Base-by-base conservation (phyloP, 2,329 filamentous ascomycete genomes). In the Delphinella strobiligena region DNA sequence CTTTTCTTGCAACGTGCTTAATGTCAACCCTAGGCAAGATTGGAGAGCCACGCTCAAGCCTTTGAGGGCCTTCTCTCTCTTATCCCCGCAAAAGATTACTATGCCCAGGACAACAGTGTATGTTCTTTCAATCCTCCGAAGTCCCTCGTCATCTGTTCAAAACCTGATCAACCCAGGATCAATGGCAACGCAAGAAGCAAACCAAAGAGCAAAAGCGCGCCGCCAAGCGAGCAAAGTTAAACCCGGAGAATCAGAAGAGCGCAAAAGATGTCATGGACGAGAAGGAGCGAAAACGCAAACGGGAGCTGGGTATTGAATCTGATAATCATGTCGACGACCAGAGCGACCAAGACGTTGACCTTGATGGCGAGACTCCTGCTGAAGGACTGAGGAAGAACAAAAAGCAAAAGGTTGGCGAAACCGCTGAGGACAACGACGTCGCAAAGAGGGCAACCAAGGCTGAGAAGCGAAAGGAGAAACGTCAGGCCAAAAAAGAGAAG, bases 151-250 rank as follows among this genome's bases (percentile, higher is more conserved):
- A 15, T 18, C 30, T 15, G 15, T 36, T 30, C 41, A 45, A 51
- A 41, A 48, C 46, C 37, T 43, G 29, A 44, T 29, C 15, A 16
- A 39, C 49, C 46, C 54, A 93, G 86, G 82, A 91, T 53, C 86
- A 95, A 79, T 93, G 87, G 86, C 78, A 80, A 60, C 81, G 81
- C 56, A 93, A 91, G 66, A 96, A 96, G 68, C 88, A 96, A 65
- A 89, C 86, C 37, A 94, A 93, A 59, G 82, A 86, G 60, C 75
- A 94, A 61, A 84, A 84, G 44, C 76, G 78, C 46, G 79, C 82
- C 49, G 83, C 86, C 41, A 87, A 87, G 64, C 75, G 80, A 56
- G 85, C 82, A 44, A 96, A 95, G 65, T 73, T 96, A 31, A 85
- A 96, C 54, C 88, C 91, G 18, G 85, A 89, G 49, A 87, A 86